These are phyloP conservation scores for Mortierella alpina DNA, from an alignment of 192 early-diverging fungal genomes.

Conservation along the genomic window DNA sequence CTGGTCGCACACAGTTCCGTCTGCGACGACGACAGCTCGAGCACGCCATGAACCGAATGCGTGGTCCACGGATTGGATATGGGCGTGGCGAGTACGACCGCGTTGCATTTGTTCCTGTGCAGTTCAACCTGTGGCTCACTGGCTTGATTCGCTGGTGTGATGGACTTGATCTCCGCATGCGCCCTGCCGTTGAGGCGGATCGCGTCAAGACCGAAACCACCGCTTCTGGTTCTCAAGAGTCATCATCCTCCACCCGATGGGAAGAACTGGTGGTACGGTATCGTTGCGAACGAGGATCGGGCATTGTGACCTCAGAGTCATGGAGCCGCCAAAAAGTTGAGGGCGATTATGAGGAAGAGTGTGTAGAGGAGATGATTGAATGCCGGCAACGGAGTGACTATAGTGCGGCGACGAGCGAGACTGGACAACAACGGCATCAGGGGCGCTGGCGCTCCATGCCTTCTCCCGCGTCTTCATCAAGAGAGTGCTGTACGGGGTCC, in stretches of 20 bases:
- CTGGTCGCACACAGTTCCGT: background rate
- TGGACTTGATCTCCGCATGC: constrained; percentile 55
- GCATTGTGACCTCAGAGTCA: background rate
- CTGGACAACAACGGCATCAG: constrained; percentile 5
- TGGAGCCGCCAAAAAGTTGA: background rate
- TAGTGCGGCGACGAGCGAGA: background rate
- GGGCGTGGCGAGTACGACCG: constrained; percentile 52
- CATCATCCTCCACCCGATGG: constrained; percentile 22
- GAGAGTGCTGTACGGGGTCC: background rate
- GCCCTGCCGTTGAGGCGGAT: background rate
- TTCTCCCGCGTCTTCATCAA: background rate
- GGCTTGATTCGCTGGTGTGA: constrained; percentile 56
- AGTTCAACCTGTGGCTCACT: constrained; percentile 49
- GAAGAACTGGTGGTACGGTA: constrained; percentile 30
- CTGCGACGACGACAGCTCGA: constrained; percentile 14
- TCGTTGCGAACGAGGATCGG: constrained; percentile 9
- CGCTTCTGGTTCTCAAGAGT: background rate
- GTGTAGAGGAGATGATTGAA: background rate
- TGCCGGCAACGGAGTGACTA: background rate
- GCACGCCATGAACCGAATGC: constrained; percentile 32
- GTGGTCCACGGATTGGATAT: constrained; percentile 50
- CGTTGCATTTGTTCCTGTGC: constrained; percentile 51
- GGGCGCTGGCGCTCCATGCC: constrained; percentile 29
- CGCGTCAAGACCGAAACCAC: background rate
- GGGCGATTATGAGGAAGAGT: constrained; percentile 4